Base-by-base conservation (phyloP, 2,329 filamentous ascomycete species). In the Myriosclerotinia duriaeana region DNA sequence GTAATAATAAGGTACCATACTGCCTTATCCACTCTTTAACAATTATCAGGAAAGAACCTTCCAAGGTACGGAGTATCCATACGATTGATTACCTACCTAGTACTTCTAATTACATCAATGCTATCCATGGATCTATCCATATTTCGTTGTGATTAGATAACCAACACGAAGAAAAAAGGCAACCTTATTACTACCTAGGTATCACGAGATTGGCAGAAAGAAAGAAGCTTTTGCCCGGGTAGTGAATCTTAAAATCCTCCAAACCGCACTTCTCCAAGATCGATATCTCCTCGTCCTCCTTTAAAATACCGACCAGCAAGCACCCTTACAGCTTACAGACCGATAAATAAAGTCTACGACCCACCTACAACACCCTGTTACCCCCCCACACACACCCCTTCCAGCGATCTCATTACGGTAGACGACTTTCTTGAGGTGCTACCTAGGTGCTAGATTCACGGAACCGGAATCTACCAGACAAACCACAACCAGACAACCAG, bases 401-500 rank as follows among this genome's bases (percentile, higher is more conserved):
- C 60, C 56, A 60, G 44, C 56, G 56, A 60, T 60, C 56, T 38
- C 12, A 50, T 38, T 60, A 60, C 56, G 56, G 56, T 60, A 48
- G 56, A 60, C 56, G 30, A 50, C 34, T 38, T 50, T 48, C 26
- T 20, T 60, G 44, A 60, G 42, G 56, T 60, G 56, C 46, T n/a
- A n/a, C n/a, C n/a, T 26, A 26, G 26, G 26, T 26, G 26, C 26
- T 52, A 52, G 48, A 52, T 30, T 52, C 15, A 52, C 48, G 48
- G 48, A 52, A 30, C 22, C 22, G 48, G 48, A 52, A 52, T 52
- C 22, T 52, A 52, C 46, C 46, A 50, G 8, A 50, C 20, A 9
- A 9, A 59, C 26, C 26, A 26, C 26, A 26, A 26, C 26, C 26
- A 26, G 26, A 26, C 26, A 26, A 26, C 26, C 26, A 26, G 26